These are phyloP conservation scores for Durio zibethinus DNA, from an alignment of 345 rosid species.

Conservation along the genomic window DNA sequence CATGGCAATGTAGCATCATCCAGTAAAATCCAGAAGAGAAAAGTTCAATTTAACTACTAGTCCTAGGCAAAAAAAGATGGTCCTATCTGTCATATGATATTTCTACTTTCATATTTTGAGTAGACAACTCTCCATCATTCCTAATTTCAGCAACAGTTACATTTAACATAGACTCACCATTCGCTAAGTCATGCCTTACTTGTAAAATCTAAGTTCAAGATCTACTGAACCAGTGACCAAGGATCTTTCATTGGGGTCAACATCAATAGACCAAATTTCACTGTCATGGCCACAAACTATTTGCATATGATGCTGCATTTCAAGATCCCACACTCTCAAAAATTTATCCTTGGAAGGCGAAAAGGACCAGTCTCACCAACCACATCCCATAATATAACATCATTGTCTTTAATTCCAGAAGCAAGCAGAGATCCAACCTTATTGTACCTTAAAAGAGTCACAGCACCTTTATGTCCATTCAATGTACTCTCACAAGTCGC, in stretches of 20 bases:
- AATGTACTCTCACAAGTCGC: slow-evolving; percentile 69
- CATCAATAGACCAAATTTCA: slow-evolving; percentile 94
- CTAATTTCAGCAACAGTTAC: slow-evolving; percentile 29
- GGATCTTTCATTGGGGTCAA: slow-evolving; percentile 75
- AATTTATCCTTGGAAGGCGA: slow-evolving; percentile 93
- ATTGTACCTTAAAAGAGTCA: slow-evolving; percentile 62
- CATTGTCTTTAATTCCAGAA: slow-evolving; percentile 94
- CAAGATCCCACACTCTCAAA: slow-evolving; percentile 98
- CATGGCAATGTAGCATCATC: background rate
- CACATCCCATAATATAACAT: slow-evolving; percentile 91
- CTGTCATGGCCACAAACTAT: slow-evolving; percentile 91
- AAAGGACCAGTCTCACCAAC: slow-evolving; percentile 81
- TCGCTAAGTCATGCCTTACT: slow-evolving; percentile 44
- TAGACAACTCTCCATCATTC: slow-evolving; percentile 33
- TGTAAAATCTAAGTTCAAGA: slow-evolving; percentile 71
- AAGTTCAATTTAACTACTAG: background rate
- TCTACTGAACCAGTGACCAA: slow-evolving; percentile 92
- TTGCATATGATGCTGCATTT: slow-evolving; percentile 92
- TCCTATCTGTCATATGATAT: background rate
- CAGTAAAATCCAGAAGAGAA: background rate
- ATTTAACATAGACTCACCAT: slow-evolving; percentile 25
- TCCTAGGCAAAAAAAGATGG: background rate
- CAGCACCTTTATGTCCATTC: slow-evolving; percentile 87
- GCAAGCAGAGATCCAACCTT: slow-evolving; percentile 74
- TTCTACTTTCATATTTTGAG: slow-evolving; percentile 32